Conservation (phyloP, 1,139 yeast genomes). For the Candida sp. region DNA sequence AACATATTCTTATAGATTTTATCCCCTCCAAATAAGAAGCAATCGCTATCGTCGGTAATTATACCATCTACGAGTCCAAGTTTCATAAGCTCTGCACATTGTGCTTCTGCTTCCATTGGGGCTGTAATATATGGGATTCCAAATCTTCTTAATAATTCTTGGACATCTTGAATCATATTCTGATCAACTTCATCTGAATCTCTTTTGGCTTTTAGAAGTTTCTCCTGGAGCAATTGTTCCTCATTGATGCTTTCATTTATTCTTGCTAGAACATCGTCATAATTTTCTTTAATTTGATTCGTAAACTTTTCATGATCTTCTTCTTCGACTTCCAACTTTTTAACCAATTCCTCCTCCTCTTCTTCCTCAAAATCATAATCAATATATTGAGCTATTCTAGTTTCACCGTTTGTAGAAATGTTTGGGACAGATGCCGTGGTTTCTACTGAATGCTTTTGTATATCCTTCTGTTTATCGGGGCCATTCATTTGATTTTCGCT, state of each 20-base stretch:
- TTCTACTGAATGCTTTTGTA: neutral
- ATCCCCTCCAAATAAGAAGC: constrained; percentile 90
- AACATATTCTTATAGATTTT: constrained; percentile 89
- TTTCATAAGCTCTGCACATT: constrained; percentile 75
- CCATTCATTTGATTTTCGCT: neutral
- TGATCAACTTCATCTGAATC: constrained; percentile 92
- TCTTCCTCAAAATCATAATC: constrained; percentile 73
- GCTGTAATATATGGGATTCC: constrained; percentile 95
- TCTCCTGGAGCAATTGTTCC: constrained; percentile 53
- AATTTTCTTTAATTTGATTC: constrained; percentile 34
- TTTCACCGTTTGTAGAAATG: constrained; percentile 42
- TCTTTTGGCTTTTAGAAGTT: constrained; percentile 65
- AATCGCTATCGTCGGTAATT: constrained; percentile 96
- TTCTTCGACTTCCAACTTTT: constrained; percentile 66
- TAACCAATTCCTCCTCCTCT: constrained; percentile 66
- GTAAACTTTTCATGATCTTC: constrained; percentile 68
- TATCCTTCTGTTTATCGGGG: neutral
- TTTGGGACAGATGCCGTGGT: constrained; percentile 26
- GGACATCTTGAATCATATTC: constrained; percentile 86
- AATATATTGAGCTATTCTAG: constrained; percentile 20
- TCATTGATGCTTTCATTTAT: constrained; percentile 40
- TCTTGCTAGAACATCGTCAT: constrained; percentile 16
- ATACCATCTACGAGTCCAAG: constrained; percentile 87
- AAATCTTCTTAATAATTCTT: constrained; percentile 77
- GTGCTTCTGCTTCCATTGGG: constrained; percentile 99